Percentiles rank a stretch among this genome's conserved stretches.
phyloP scores from a whole-genome alignment of 1,284 basidiomycete genomes.

The Peniophora sp. region DNA sequence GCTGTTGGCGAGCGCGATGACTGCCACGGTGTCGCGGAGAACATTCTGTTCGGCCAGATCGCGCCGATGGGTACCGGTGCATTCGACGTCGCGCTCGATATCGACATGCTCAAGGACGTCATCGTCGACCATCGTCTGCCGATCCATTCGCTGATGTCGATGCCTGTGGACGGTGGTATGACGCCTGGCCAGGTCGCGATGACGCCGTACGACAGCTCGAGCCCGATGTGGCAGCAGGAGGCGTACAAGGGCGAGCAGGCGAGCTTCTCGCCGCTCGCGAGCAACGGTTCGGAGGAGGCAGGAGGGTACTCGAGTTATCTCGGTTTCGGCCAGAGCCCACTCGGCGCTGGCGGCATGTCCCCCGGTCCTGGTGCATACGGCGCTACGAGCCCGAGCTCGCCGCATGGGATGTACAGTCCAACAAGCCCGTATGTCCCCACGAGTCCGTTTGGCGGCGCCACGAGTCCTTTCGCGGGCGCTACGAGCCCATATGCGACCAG shows the following conservation, averaged over 20 bases:
- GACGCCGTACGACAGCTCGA: conserved; percentile 93
- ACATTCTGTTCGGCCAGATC: conserved; percentile 98
- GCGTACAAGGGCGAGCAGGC: conserved; percentile 79
- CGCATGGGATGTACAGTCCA: conserved; percentile 74
- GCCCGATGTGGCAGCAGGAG: conserved; percentile 70
- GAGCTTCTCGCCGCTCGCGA: conserved; percentile 91
- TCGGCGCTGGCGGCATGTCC: conserved; percentile 72
- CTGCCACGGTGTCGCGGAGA: conserved; percentile 97
- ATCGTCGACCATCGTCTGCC: conserved; percentile 95
- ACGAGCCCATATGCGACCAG: conserved; percentile 75
- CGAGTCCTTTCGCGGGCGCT: conserved; percentile 62
- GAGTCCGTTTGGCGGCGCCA: conserved; percentile 74
- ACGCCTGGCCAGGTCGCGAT: conserved; percentile 86
- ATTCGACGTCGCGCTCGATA: conserved; percentile 94
- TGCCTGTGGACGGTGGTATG: conserved; percentile 80
- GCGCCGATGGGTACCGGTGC: conserved; percentile 96
- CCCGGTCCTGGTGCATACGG: conserved; percentile 65
- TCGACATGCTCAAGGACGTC: conserved; percentile 98
- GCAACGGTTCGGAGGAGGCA: conserved; percentile 78
- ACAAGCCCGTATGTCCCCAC: conserved; percentile 85
- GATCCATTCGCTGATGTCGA: conserved; percentile 76
- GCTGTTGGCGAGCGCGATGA: conserved; percentile 98
- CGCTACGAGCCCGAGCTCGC: conserved; percentile 63
- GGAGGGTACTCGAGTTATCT: conserved; percentile 60
- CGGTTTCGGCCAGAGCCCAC: conserved; percentile 77